Base-by-base conservation (phyloP, 352 stramenopile genomes). In the Pythium rhizo-oryzae region DNA sequence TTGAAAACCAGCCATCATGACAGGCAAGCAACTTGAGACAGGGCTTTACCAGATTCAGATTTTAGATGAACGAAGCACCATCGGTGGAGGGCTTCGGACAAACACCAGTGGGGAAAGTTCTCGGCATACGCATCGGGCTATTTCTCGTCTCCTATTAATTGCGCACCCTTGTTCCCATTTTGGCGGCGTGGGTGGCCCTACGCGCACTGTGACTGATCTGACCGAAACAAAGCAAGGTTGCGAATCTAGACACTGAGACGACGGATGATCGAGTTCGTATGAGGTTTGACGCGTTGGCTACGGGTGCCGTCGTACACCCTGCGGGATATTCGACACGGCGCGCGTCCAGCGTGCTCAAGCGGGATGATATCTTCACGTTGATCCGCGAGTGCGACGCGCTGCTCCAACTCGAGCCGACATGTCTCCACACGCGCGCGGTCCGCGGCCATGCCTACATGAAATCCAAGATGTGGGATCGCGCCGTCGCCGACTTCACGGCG, bases 371-470 rank as follows among this genome's bases (percentile, higher is more conserved):
- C 62, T 60, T 83, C 23, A 64, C 65, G 28, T 72, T 92, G 7
- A 89, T 94, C 35, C 59, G 44, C 19, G 81, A 91, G 53, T 92
- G 84, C 61, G 70, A 87, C 39, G 59, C 43, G n/a, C 70, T 69
- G 41, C 66, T 92, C 2, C n/a, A 66, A 28, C 23, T 49, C 5
- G 70, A 90, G 8, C 79, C 85, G 15, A 61, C 56, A 7, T 91
- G 81, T 74, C 70, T 94, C 56, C 76, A 89, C 60, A 83, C 84
- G 13, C 79, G 76, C 18, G 82, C 84, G 1, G 76, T 92, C 0
- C 84, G 81, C 6, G 85, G 78, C 19, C 82, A 94, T 47, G 79
- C 85, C 2, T 90, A 71, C 46, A 83, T 94, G 74, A 91, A 92
- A 63, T 78, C 78, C 47, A 91, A 91, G 63, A 59, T 82, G 8